phyloP scores from a whole-genome alignment of 441 rosid species.

The Jatropha podagrica region DNA sequence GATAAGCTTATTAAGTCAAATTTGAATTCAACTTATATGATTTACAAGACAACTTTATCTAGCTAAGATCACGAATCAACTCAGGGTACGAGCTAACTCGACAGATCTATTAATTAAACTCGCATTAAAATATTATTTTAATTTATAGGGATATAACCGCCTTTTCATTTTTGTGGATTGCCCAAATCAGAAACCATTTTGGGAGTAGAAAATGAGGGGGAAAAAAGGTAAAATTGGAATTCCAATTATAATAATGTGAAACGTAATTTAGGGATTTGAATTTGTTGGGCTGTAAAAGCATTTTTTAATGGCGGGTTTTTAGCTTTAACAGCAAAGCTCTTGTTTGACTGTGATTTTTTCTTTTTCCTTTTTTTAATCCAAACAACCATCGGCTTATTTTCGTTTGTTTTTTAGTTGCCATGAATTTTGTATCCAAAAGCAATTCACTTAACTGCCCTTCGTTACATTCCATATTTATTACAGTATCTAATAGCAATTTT shows the following conservation, averaged over 20 bases:
- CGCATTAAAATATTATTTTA: no score
- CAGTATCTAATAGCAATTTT: no score
- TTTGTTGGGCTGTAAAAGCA: slow-evolving; percentile 11
- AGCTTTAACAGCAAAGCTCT: slow-evolving; percentile 36
- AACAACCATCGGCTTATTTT: no score
- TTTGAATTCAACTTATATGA: no score
- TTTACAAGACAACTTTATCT: no score
- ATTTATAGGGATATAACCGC: background rate
- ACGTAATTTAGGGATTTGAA: slow-evolving; percentile 36
- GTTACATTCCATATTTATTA: no score
- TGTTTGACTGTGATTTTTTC: slow-evolving; percentile 32
- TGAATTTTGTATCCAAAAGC: no score
- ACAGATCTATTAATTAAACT: no score
- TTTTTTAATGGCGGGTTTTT: slow-evolving; percentile 29
- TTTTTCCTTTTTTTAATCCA: background rate
- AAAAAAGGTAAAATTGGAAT: slow-evolving; percentile 19
- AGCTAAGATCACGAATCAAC: no score
- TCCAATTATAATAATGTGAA: slow-evolving; percentile 19
- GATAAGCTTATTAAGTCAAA: no score
- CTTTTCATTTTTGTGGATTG: background rate
- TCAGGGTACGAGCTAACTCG: no score
- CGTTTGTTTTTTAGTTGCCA: no score
- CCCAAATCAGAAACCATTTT: background rate
- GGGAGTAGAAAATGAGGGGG: background rate
- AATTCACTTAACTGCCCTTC: slow-evolving; percentile 2